phyloP scores from a whole-genome alignment of 805 yeast genomes.

The Cyberlindnera lachancei region DNA sequence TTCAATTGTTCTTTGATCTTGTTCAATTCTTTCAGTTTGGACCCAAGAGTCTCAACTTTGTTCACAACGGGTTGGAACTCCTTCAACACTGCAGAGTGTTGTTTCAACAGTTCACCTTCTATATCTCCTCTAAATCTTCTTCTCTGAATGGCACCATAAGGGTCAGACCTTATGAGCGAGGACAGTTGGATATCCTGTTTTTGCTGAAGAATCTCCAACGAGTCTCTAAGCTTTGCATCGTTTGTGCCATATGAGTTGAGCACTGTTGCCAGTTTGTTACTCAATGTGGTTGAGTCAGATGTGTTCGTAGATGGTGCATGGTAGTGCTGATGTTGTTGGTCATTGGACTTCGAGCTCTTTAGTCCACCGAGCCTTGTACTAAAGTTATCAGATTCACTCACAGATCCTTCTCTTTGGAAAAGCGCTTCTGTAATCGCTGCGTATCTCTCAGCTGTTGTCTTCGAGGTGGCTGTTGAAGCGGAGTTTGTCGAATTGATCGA shows the following conservation, averaged over 20 bases:
- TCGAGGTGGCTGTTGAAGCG: conserved; percentile 9
- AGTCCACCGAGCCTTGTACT: not conserved
- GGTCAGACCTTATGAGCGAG: conserved; percentile 24
- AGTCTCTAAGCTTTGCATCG: conserved; percentile 28
- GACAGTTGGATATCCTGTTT: conserved; percentile 23
- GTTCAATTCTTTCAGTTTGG: conserved; percentile 15
- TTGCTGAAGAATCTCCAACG: conserved; percentile 26
- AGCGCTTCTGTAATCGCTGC: conserved; percentile 40
- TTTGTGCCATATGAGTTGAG: conserved; percentile 26
- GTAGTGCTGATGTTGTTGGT: too few relatives aligned
- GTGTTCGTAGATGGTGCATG: not conserved
- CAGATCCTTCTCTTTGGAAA: too few relatives aligned
- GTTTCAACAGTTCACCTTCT: conserved; percentile 52
- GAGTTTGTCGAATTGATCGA: conserved; percentile 4
- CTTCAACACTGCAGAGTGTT: conserved; percentile 42
- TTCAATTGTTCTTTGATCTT: conserved; percentile 8
- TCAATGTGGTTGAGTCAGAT: conserved; percentile 10
- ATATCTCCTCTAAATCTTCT: conserved; percentile 51
- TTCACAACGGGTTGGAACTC: conserved; percentile 37
- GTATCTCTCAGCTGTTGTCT: conserved; percentile 35
- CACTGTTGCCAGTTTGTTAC: conserved; percentile 28
- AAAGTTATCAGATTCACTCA: not conserved
- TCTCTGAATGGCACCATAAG: conserved; percentile 54
- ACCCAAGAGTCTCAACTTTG: conserved; percentile 29
- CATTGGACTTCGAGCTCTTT: too few relatives aligned